Percentiles rank a stretch among this genome's conserved stretches.
Evolutionary conservation across 176 grass and related monocot species (phyloP).

Genomic region (Secale cereale): DNA sequence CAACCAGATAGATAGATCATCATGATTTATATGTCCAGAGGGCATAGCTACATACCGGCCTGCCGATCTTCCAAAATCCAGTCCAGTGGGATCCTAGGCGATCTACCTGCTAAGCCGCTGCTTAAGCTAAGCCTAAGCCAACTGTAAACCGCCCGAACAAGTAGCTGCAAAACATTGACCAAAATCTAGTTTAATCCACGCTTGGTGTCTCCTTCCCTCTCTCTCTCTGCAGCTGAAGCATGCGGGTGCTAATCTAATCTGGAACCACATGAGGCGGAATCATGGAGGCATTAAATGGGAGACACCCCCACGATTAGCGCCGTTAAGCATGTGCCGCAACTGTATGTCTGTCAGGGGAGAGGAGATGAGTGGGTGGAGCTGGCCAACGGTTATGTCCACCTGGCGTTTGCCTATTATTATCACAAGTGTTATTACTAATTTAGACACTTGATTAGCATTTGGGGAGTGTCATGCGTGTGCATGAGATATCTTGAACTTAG

Average conservation of each 20-base stretch:
- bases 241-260: conserved; percentile 16
- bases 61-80: neutral
- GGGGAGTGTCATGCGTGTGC: neutral
- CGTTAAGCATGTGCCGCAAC: conserved; percentile 29
- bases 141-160: neutral
- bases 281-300: conserved; percentile 35
- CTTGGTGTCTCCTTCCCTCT: neutral
- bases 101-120: neutral
- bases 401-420: neutral
- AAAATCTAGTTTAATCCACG: neutral
- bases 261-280: conserved; percentile 19
- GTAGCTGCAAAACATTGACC: conserved; percentile 27
- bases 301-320: conserved; percentile 20
- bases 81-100: neutral
- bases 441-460: neutral
- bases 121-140: neutral
- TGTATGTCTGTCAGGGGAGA: neutral
- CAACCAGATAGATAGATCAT: neutral
- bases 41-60: no score
- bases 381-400: conserved; percentile 17
- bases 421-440: neutral
- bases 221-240: neutral
- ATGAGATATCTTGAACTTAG: neutral
- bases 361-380: neutral
- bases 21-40: neutral